Conservation (phyloP, 2,329 filamentous ascomycete species). For the Pseudocercospora crystallina region DNA sequence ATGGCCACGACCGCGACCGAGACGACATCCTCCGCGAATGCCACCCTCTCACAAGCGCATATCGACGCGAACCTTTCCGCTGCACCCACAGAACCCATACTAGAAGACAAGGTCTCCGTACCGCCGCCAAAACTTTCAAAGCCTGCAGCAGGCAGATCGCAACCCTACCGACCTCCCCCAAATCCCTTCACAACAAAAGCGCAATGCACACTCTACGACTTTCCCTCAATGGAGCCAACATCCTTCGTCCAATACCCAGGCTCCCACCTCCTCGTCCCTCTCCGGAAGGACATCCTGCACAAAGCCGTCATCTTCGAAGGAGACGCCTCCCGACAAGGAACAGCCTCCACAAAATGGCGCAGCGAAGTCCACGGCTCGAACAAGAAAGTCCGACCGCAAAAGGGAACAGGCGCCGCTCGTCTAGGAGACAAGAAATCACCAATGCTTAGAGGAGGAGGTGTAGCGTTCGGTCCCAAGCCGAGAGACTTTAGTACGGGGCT, state of each 20-base stretch:
- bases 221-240: slow-evolving; percentile 83
- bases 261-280: slow-evolving; percentile 81
- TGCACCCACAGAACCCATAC: slow-evolving; percentile 25
- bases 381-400: slow-evolving; percentile 80
- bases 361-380: slow-evolving; percentile 80
- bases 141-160: slow-evolving; percentile 16
- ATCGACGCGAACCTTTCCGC: slow-evolving; percentile 38
- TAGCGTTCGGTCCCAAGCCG: slow-evolving; percentile 84
- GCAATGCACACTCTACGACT: slow-evolving; percentile 82
- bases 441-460: slow-evolving; percentile 79
- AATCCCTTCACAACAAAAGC: slow-evolving; percentile 60
- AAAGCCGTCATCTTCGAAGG: slow-evolving; percentile 90
- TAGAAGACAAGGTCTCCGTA: slow-evolving; percentile 21
- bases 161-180: slow-evolving; percentile 18
- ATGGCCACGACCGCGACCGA: slow-evolving; percentile 56
- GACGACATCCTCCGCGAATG: slow-evolving; percentile 5
- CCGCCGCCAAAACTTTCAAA: slow-evolving; percentile 20
- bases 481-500: slow-evolving; percentile 85
- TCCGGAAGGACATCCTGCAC: slow-evolving; percentile 89
- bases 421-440: slow-evolving; percentile 79
- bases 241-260: slow-evolving; percentile 74
- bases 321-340: slow-evolving; percentile 82
- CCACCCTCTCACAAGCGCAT: slow-evolving; percentile 37
- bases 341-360: slow-evolving; percentile 78
- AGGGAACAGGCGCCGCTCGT: slow-evolving; percentile 79